Evolutionary conservation across 352 stramenopile genomes (phyloP).

Genomic region (Elongisporangium senticosum): DNA sequence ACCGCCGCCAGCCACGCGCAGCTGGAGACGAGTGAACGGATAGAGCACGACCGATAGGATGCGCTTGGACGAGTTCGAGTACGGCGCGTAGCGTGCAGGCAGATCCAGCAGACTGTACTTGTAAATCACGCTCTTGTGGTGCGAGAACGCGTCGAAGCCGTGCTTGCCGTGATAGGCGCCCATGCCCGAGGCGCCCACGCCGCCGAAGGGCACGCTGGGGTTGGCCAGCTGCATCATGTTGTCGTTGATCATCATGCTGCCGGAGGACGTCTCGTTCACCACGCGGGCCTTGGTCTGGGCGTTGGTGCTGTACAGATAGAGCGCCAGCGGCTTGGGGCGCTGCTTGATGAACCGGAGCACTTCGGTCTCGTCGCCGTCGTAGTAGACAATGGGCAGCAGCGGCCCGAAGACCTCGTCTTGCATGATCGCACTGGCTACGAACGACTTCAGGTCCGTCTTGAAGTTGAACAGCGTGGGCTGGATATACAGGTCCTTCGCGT

Average conservation of each 20-base stretch:
- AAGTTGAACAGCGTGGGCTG: constrained; percentile 87
- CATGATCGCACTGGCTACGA: constrained; percentile 62
- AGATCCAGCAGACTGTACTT: constrained; percentile 57
- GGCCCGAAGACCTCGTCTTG: constrained; percentile 95
- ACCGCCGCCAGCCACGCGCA: not conserved
- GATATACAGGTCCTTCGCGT: constrained; percentile 77
- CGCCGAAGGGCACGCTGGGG: constrained; percentile 71
- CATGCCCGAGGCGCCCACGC: constrained; percentile 73
- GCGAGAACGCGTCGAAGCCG: constrained; percentile 77
- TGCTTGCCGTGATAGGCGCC: constrained; percentile 80
- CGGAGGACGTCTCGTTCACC: constrained; percentile 47
- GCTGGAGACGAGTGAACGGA: not conserved
- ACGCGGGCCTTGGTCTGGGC: constrained; percentile 28
- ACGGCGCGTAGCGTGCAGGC: constrained; percentile 50
- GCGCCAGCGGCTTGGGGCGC: constrained; percentile 70
- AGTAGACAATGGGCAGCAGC: constrained; percentile 90
- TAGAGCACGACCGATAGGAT: not conserved
- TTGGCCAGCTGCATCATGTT: constrained; percentile 68
- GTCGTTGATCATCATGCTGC: constrained; percentile 79
- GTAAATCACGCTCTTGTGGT: constrained; percentile 61
- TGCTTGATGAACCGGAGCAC: constrained; percentile 31
- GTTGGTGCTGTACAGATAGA: constrained; percentile 81
- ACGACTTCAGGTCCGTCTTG: constrained; percentile 44
- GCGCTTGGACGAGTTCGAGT: constrained; percentile 15
- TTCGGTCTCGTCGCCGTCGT: constrained; percentile 24